Base-by-base conservation (phyloP, 2,329 filamentous ascomycete genomes). In the Pezicula carpinea region DNA sequence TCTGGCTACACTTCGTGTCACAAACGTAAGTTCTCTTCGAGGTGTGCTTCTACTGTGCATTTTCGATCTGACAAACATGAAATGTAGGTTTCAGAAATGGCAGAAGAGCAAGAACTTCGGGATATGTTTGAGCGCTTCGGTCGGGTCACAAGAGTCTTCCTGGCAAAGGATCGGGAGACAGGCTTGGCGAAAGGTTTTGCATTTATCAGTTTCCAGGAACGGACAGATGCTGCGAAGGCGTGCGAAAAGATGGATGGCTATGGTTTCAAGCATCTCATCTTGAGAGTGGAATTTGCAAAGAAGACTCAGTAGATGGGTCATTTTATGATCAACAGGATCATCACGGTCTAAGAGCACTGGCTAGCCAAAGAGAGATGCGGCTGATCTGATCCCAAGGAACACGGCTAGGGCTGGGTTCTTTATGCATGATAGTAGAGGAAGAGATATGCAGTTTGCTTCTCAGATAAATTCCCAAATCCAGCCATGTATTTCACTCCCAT, bases 111-210 rank as follows among this genome's bases (percentile, higher is more conserved):
- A 67, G 93, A 99, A 70, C 79, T 99, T 58, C 88, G 93, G 66
- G 90, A 96, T 68, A 91, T 99, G 83, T 99, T 99, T 76, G 91
- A 95, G 75, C 83, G 93, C 59, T 96, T 93, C 68, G 93, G 93
- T 64, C 88, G 91, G 59, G 93, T 99, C 65, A 97, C 92, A 48
- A 84, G 93, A 69, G 93, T 99, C 43, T 99, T 99, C 79, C 72
- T 99, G 63, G 93, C 93, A 62, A 97, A 96, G 79, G 93, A 99
- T 74, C 79, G 93, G 66, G 93, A 99, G 63, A 99, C 93, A 34
- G 89, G 90, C 52, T 76, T 92, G 67, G 93, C 93, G 60, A 99
- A 99, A 82, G 93, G 93, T 53, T 99, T 99, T 68, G 95, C 95
- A 21, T 99, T 99, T 69, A 95, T 99, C 77, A 95, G 89, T 70